A percentile compares a stretch with the other conserved stretches of the same genome.
phyloP scores from a whole-genome alignment of 371 early-diverging fungal species.

The Chytridium lagenaria region DNA sequence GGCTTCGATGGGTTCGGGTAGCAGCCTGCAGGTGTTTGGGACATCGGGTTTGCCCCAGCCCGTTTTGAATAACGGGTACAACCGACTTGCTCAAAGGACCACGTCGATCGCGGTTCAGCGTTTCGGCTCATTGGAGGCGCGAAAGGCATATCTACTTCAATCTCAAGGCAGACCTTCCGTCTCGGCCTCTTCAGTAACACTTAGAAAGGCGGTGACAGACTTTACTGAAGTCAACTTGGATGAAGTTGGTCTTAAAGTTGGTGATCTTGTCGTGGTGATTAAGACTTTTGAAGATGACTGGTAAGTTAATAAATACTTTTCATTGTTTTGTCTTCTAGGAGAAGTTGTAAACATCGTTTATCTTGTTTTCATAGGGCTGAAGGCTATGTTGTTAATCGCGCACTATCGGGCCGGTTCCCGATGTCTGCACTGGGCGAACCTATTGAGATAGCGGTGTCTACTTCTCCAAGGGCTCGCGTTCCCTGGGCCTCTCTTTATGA shows the following conservation, averaged over 20 bases:
- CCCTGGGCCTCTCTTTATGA: neutral
- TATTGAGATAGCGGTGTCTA: neutral
- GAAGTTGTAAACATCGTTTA: too few species aligned
- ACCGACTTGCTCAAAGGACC: neutral
- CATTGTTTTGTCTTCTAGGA: too few species aligned
- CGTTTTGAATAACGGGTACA: neutral
- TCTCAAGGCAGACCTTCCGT: neutral
- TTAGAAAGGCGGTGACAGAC: neutral
- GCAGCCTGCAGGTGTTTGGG: neutral
- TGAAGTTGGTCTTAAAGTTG: neutral
- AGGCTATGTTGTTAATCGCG: neutral
- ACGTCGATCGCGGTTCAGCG: slow-evolving; percentile 2
- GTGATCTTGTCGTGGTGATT: slow-evolving; percentile 7
- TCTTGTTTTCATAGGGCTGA: neutral
- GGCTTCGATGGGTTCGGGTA: slow-evolving; percentile 2
- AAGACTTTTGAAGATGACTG: slow-evolving; percentile 10
- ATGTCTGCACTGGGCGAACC: neutral
- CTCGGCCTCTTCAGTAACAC: neutral
- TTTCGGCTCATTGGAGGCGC: neutral
- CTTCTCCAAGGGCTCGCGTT: neutral
- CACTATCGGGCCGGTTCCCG: slow-evolving; percentile 1
- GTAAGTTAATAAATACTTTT: neutral
- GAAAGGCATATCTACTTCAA: neutral
- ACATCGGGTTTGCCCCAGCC: neutral
- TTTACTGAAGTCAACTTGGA: neutral